phyloP scores from a whole-genome alignment of 2,329 filamentous ascomycete species.

The Phyllosticta ampelicida region DNA sequence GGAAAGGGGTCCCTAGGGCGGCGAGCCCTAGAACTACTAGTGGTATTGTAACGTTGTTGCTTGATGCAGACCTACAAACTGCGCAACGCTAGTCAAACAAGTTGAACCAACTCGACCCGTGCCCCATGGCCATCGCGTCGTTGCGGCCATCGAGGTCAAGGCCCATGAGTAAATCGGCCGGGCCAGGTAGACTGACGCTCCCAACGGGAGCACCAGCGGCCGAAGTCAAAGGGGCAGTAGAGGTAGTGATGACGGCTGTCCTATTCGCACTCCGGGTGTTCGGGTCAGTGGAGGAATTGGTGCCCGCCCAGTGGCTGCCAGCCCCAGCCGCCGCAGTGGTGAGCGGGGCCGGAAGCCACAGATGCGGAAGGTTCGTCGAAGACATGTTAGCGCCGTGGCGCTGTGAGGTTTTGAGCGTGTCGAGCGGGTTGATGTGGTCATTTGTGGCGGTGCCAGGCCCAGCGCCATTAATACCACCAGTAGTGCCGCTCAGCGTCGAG shows the following conservation, averaged over 20 bases:
- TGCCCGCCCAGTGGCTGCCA: background rate
- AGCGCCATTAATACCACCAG: too few relatives aligned
- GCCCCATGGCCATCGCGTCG: background rate
- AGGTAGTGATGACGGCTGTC: background rate
- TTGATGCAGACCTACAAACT: too few relatives aligned
- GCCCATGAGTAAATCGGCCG: conserved; percentile 22
- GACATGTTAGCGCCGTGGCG: conserved; percentile 1
- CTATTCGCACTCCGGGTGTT: background rate
- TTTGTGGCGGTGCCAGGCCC: background rate
- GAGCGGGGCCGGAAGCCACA: conserved; percentile 8
- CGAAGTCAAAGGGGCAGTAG: background rate
- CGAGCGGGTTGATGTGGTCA: conserved; percentile 21
- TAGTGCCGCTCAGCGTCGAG: background rate
- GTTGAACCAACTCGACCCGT: background rate
- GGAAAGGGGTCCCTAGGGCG: too few relatives aligned
- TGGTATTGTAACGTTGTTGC: too few relatives aligned
- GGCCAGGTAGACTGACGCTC: conserved; percentile 23
- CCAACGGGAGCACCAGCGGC: conserved; percentile 2
- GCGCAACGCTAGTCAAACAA: background rate
- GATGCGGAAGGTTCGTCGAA: conserved; percentile 1
- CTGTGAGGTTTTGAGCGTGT: conserved; percentile 20
- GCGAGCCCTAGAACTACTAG: too few relatives aligned
- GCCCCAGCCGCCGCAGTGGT: background rate
- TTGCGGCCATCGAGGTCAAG: conserved; percentile 15
- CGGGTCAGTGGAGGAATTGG: background rate